Conservation (phyloP, 371 early-diverging fungal genomes). For the Haplosporangium sp. region DNA sequence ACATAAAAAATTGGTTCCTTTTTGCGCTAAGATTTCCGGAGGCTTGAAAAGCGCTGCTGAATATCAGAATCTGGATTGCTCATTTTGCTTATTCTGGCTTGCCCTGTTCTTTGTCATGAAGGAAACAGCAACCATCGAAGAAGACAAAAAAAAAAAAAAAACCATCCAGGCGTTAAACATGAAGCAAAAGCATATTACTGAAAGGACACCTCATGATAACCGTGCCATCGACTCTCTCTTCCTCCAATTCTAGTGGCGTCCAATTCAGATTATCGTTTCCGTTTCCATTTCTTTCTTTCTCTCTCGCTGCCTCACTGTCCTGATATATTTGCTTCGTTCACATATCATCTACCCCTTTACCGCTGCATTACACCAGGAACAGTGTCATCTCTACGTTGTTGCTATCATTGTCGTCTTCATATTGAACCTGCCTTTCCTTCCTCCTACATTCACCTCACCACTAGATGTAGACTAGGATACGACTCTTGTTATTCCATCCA, state of each 20-base stretch:
- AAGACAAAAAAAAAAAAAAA: background rate
- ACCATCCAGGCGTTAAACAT: background rate
- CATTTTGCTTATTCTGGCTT: slow-evolving; percentile 10
- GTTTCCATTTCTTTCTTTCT: background rate
- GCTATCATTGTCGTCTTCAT: background rate
- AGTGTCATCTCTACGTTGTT: background rate
- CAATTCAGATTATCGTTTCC: background rate
- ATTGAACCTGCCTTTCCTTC: background rate
- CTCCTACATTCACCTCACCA: background rate
- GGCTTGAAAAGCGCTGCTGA: slow-evolving; percentile 7
- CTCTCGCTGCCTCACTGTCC: slow-evolving; percentile 2
- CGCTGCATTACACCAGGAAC: background rate
- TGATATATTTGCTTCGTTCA: background rate
- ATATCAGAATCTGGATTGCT: slow-evolving; percentile 30
- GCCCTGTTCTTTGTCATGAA: slow-evolving; percentile 17
- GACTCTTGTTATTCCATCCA: no score
- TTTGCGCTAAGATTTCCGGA: slow-evolving; percentile 15
- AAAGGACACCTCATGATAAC: no score
- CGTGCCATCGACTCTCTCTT: no score
- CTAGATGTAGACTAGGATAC: no score
- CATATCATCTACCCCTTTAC: background rate
- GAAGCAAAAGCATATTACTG: no score
- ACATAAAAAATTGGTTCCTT: slow-evolving; percentile 11
- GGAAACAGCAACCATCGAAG: background rate
- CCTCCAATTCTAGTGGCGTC: background rate